A percentile compares a stretch with the other conserved stretches of the same genome.
Conservation (phyloP, 495 filamentous ascomycete genomes). For the Penicillium chermesinum region DNA sequence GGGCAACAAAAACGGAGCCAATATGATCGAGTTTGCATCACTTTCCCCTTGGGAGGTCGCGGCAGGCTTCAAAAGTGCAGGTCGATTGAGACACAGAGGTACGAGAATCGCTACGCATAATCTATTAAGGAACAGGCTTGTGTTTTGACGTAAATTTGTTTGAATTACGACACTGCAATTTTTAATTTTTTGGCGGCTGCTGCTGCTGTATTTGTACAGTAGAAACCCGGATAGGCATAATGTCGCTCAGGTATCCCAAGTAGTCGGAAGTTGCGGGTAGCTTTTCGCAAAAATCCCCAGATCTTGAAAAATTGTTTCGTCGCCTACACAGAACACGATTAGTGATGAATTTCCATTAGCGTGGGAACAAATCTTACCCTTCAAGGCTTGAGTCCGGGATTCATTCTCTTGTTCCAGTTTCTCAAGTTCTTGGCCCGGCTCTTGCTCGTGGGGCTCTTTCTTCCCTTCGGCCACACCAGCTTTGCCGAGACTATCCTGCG, state of each 20-base stretch:
- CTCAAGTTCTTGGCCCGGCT: constrained; percentile 56
- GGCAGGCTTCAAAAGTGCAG: background rate
- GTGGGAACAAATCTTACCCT: constrained; percentile 33
- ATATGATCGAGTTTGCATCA: background rate
- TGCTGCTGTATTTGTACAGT: background rate
- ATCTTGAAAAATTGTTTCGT: constrained; percentile 51
- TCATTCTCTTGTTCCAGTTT: constrained; percentile 60
- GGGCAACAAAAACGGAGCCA: background rate
- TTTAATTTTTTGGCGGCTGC: no score
- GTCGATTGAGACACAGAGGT: background rate
- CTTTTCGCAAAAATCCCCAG: constrained; percentile 48
- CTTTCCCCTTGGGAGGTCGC: background rate
- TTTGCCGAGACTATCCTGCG: constrained; percentile 53
- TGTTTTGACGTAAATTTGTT: no score
- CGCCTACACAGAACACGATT: constrained; percentile 25
- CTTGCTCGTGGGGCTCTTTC: constrained; percentile 49
- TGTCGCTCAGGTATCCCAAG: constrained; percentile 33
- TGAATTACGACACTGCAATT: no score
- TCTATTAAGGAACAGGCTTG: no score
- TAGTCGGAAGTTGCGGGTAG: constrained; percentile 45
- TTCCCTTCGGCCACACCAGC: constrained; percentile 55
- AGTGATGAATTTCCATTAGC: background rate
- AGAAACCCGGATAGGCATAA: background rate
- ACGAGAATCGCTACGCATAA: background rate
- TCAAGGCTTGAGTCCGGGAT: constrained; percentile 49